Base-by-base conservation (phyloP, 371 early-diverging fungal species). In the Batrachochytrium dendrobatidis region DNA sequence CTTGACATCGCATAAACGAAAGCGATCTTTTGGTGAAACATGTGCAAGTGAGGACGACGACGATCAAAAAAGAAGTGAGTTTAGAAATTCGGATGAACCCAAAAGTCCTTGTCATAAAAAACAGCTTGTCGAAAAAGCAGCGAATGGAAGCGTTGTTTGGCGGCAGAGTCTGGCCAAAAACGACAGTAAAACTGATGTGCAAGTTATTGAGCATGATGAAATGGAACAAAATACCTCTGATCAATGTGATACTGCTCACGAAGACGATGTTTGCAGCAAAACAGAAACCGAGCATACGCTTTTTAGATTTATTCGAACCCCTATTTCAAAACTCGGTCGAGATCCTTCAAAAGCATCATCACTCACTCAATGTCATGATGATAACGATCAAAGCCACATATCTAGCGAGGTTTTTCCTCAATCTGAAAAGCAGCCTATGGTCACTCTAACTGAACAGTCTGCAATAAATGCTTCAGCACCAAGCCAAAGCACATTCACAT, bases 1-100 rank as follows among this genome's bases (percentile, higher is more conserved):
- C 49, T 17, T 17, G 39, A 24, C 22, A 10, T 17, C 49, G 53
- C 8, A 59, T n/a, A 46, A 34, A 33, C 33, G 20, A 18, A 56
- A 56, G 61, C 10, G 61, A 30, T 20, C 39, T 39, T 17, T 39
- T 39, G 17, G 39, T 39, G 39, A 28, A 31, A 24, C 64, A 55
- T 22, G 51, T 22, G 17, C 39, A 32, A 17, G 60, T n/a, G 49
- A 15, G 10, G 7, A 28, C 58, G 31, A 17, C 25, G 49, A 17
- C 45, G 46, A 12, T 24, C 17, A 39, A 39, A 39, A 20, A 15
- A 39, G 17, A 20, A 20, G 39, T 20, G 20, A 39, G 39, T 20
- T 17, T 20, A 39, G 15, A 20, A 20, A 39, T 15, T 17, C 15
- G 39, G 39, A 39, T 39, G 39, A 17, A 20, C 17, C n/a, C n/a